phyloP scores from a whole-genome alignment of 2,329 filamentous ascomycete genomes.

The Diplocarpon mali region DNA sequence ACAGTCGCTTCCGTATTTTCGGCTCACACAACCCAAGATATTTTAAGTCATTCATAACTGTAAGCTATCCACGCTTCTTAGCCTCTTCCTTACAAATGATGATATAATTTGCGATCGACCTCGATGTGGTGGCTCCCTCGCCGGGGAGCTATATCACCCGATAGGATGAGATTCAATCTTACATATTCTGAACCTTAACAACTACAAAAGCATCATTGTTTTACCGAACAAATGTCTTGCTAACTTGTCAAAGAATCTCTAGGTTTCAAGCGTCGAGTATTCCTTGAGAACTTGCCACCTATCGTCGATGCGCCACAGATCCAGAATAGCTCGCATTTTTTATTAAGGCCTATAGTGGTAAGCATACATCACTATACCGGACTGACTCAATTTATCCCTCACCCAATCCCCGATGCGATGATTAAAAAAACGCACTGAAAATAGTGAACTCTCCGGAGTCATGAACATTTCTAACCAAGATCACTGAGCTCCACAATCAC shows the following conservation, averaged over 20 bases:
- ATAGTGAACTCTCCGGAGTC: slow-evolving; percentile 27
- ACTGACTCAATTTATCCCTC: no score
- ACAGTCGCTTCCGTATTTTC: neutral
- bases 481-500: slow-evolving; percentile 24
- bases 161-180: slow-evolving; percentile 90
- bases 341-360: slow-evolving; percentile 7
- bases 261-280: neutral
- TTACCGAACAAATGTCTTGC: neutral
- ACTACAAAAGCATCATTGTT: neutral
- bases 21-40: no score
- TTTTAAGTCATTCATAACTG: neutral
- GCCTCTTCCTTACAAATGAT: slow-evolving; percentile 47
- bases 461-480: slow-evolving; percentile 30
- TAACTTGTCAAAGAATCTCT: slow-evolving; percentile 1
- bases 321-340: neutral
- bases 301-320: no score
- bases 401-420: slow-evolving; percentile 16
- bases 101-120: slow-evolving; percentile 99
- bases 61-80: slow-evolving; percentile 4
- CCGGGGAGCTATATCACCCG: slow-evolving; percentile 75
- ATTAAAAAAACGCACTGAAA: slow-evolving; percentile 31
- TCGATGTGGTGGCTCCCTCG: slow-evolving; percentile 71
- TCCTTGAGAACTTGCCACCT: no score
- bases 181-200: slow-evolving; percentile 80
- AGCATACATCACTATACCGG: neutral